These are phyloP conservation scores for Cystobasidium tubakii DNA, from an alignment of 768 basidiomycete species.

Conservation along the genomic window DNA sequence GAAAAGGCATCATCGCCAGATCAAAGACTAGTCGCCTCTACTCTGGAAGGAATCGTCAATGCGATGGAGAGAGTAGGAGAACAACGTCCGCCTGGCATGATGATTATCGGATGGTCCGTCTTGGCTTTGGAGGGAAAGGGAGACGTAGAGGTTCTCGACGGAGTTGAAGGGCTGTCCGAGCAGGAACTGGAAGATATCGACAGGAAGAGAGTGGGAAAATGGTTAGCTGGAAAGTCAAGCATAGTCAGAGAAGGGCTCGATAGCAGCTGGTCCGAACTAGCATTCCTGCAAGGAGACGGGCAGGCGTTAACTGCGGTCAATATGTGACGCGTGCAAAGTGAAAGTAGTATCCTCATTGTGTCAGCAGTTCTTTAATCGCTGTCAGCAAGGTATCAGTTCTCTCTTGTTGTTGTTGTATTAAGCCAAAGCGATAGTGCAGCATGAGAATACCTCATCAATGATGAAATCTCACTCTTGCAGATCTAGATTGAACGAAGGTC, in stretches of 20 bases:
- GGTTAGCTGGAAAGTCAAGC: conserved; percentile 19
- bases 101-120: conserved; percentile 87
- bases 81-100: conserved; percentile 92
- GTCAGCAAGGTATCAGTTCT: too few species aligned
- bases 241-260: conserved; percentile 35
- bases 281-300: neutral
- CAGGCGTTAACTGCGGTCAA: neutral
- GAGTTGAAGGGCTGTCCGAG: conserved; percentile 12
- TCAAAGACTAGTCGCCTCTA: conserved; percentile 75
- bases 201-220: conserved; percentile 8
- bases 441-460: too few species aligned
- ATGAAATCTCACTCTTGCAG: too few species aligned
- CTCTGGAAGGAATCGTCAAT: conserved; percentile 62
- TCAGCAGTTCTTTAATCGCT: neutral
- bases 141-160: conserved; percentile 64
- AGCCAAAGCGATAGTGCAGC: too few species aligned
- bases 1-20: conserved; percentile 93
- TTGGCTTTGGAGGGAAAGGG: conserved; percentile 68
- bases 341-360: too few species aligned
- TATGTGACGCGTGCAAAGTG: neutral
- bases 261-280: conserved; percentile 24
- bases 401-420: too few species aligned
- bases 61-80: conserved; percentile 71
- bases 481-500: too few species aligned
- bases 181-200: conserved; percentile 32